Evolutionary conservation across 139 green algal species (phyloP), one percentile per base, ranked within the genome.

Genomic region (Pseudopediastrum boryanum): DNA sequence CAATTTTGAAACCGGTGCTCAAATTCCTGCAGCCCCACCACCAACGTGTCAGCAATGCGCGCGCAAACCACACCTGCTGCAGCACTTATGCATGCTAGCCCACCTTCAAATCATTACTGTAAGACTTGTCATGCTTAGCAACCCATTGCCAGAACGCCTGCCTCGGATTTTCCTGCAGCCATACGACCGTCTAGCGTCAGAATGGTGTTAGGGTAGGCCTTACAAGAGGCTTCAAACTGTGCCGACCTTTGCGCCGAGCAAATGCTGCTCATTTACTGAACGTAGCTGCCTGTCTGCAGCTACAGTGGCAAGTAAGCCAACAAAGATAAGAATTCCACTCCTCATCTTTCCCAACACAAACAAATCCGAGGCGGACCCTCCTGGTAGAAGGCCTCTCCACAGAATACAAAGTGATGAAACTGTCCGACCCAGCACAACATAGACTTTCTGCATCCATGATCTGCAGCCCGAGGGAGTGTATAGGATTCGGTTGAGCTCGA

Each of bases 1-100:
- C 94, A 98, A 0, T 89, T 78, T 36, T 23, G 29, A 43, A 98
- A 95, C 19, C 87, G 76, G 31, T 44, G 71, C 58, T 91, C 88
- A 50, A 89, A 87, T 75, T 93, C 89, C 27, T 67, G 75, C 75
- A 74, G 43, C 66, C 38, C 43, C 21, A 13, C 27, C 58, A 48
- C n/a, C 38, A 35, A 51, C 74, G 9, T 39, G 29, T 29, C 25
- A n/a, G 7, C 42, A 6, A 3, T 16, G 42, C 23, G 69, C 31
- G 33, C 39, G 54, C 16, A 61, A 42, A 10, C n/a, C 23, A n/a
- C 36, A 56, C 19, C 27, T 77, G 25, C 44, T 25, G 8, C 31
- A 19, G 63, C 29, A 27, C 31, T 27, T 16, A 48, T n/a, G 23
- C 50, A 56, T 9, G 31, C 51, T 23, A 38, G 29, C 38, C 2